These are phyloP conservation scores for Sporothrix brasiliensis DNA, from an alignment of 2,329 filamentous ascomycete genomes.

Conservation along the genomic window DNA sequence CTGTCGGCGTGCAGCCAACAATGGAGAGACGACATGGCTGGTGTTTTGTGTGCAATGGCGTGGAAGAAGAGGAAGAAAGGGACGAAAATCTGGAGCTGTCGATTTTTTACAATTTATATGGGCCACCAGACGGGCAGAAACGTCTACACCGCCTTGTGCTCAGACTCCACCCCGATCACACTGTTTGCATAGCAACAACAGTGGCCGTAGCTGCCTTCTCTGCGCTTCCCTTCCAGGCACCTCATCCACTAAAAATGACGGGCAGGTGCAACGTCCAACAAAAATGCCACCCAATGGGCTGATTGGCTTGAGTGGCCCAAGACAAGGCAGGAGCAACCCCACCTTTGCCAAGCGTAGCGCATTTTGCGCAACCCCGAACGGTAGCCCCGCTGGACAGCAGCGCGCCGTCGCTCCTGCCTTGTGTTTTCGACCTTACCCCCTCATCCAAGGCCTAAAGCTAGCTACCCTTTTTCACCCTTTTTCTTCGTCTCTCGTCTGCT, in stretches of 20 bases:
- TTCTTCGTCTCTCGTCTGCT: background rate
- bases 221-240: background rate
- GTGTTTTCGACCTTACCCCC: background rate
- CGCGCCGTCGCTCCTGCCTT: background rate
- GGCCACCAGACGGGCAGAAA: slow-evolving; percentile 15
- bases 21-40: background rate
- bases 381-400: background rate
- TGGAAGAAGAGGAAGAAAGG: background rate
- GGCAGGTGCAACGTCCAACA: slow-evolving; percentile 5
- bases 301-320: background rate
- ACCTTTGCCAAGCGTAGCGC: slow-evolving; percentile 7
- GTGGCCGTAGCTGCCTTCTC: background rate
- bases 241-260: slow-evolving; percentile 19
- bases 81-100: background rate
- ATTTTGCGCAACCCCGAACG: slow-evolving; percentile 8
- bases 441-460: slow-evolving; percentile 13
- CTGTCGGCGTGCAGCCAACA: background rate
- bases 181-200: slow-evolving; percentile 15
- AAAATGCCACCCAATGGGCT: background rate
- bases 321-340: background rate
- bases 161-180: background rate
- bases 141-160: slow-evolving; percentile 24
- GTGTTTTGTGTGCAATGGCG: background rate
- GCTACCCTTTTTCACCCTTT: slow-evolving; percentile 4
- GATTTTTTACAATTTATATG: slow-evolving; percentile 23